Base-by-base conservation (phyloP, 108 stramenopile species). In the Cyclotella cryptica region DNA sequence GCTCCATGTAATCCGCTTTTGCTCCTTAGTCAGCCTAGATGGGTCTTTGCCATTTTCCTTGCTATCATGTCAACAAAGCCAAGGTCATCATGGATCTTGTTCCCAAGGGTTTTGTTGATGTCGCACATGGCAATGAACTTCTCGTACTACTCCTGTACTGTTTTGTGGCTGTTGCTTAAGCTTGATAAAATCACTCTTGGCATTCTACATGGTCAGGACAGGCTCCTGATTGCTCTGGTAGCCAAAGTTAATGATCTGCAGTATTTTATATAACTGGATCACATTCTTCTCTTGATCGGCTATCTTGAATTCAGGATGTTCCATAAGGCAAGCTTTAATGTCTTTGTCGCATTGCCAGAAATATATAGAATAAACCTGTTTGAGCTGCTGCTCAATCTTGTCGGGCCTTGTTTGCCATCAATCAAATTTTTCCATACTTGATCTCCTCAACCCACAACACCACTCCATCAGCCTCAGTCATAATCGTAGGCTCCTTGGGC, bases 181-280 rank as follows among this genome's bases (percentile, higher is more conserved):
- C 5, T 59, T 59, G 4, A 28, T 59, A 9, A 59, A 59, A 22
- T 59, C 58, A 15, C 3, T 26, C 27, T 59, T 28, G 21, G 58
- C 58, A 4, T 22, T 24, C 5, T 13, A 59, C 58, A 59, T 28
- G 18, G 58, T 59, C 1, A 28, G 22, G 26, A 59, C 26, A 2
- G 58, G 58, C 28, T 59, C 58, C 28, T 59, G 27, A 59, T 59
- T 59, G 27, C 9, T 59, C 58, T 9, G 1, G 26, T 59, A 59
- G 9, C 22, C 26, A 13, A 59, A 59, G 58, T 59, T 59, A 14
- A 59, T 9, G 22, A 2, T 59, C 26, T 59, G 22, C 14, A 59
- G 13, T 14, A 59, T 59, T 9, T 59, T 59, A 4, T 28, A 28
- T 28, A 59, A 9, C 26, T 22, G 6, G 27, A 59, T 22, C 4